Conservation (phyloP, 768 basidiomycete species). For the Agrocybe praecox region DNA sequence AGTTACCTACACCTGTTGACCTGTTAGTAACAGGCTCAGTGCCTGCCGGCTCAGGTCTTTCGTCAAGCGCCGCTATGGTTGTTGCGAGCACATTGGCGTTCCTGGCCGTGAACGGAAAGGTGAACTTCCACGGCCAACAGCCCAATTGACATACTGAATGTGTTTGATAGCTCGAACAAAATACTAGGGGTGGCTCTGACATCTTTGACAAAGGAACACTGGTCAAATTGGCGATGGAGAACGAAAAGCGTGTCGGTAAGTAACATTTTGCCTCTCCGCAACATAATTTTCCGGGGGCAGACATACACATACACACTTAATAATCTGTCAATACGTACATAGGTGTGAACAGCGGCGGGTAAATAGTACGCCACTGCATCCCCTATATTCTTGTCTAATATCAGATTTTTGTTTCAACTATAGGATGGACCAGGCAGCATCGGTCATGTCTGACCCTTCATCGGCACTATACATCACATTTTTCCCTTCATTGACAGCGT, state of each 20-base stretch:
- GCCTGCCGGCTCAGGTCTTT: slow-evolving; percentile 85
- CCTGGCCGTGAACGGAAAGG: slow-evolving; percentile 75
- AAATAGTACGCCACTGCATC: slow-evolving; percentile 19
- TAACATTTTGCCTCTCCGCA: not conserved
- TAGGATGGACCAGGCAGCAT: slow-evolving; percentile 92
- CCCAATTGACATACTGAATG: not conserved
- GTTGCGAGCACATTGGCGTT: slow-evolving; percentile 85
- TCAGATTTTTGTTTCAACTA: slow-evolving; percentile 1
- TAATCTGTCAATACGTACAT: not conserved
- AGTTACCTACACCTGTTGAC: slow-evolving; percentile 62
- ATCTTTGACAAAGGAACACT: slow-evolving; percentile 66
- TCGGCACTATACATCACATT: slow-evolving; percentile 83
- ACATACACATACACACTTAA: not conserved
- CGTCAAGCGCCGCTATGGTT: slow-evolving; percentile 89
- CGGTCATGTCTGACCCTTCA: slow-evolving; percentile 71
- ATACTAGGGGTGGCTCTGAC: slow-evolving; percentile 5
- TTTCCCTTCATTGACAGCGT: slow-evolving; percentile 70
- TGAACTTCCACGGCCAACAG: slow-evolving; percentile 11
- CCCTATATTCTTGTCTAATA: not conserved
- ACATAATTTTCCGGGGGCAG: not conserved
- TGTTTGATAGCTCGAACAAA: slow-evolving; percentile 23
- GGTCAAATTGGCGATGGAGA: slow-evolving; percentile 80
- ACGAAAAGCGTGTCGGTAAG: slow-evolving; percentile 80
- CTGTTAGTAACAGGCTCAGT: slow-evolving; percentile 81
- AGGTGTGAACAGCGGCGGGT: slow-evolving; percentile 83